Evolutionary conservation across 805 yeast genomes (phyloP).

Genomic region (Nakazawaea sp.): DNA sequence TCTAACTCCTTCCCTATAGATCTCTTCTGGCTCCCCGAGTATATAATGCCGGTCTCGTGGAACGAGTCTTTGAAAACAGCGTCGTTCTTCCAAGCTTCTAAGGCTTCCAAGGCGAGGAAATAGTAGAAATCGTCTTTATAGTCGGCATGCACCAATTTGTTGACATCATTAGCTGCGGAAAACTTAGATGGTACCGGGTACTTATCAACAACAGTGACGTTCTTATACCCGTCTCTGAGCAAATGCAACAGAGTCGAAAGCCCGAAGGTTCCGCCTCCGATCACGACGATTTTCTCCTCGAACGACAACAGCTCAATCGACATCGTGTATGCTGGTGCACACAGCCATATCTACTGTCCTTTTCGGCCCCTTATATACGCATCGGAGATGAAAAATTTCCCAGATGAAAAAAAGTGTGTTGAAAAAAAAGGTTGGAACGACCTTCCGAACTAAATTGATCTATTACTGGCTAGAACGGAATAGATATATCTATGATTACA

Average conservation of each 20-base stretch:
- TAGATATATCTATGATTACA: too few relatives aligned
- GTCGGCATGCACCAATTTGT: conserved; percentile 26
- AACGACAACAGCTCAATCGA: neutral
- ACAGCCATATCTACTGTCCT: too few relatives aligned
- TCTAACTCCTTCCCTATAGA: neutral
- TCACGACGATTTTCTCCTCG: conserved; percentile 10
- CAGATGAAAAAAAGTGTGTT: too few relatives aligned
- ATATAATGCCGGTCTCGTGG: conserved; percentile 22
- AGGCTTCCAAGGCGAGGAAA: conserved; percentile 22
- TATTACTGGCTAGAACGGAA: too few relatives aligned
- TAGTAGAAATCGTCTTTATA: conserved; percentile 20
- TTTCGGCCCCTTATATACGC: neutral
- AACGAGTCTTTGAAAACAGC: conserved; percentile 17
- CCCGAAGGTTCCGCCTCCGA: conserved; percentile 30
- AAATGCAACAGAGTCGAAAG: conserved; percentile 24
- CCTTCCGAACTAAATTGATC: too few relatives aligned
- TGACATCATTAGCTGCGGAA: conserved; percentile 25
- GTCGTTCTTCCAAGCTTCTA: conserved; percentile 20
- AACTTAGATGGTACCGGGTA: conserved; percentile 24
- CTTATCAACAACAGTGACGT: conserved; percentile 19
- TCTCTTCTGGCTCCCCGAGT: conserved; percentile 12
- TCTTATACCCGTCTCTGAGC: conserved; percentile 13
- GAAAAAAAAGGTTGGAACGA: too few relatives aligned
- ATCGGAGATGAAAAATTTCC: neutral
- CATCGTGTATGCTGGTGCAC: too few relatives aligned